Conservation (phyloP, 345 rosid species). For the Lumnitzera racemosa region DNA sequence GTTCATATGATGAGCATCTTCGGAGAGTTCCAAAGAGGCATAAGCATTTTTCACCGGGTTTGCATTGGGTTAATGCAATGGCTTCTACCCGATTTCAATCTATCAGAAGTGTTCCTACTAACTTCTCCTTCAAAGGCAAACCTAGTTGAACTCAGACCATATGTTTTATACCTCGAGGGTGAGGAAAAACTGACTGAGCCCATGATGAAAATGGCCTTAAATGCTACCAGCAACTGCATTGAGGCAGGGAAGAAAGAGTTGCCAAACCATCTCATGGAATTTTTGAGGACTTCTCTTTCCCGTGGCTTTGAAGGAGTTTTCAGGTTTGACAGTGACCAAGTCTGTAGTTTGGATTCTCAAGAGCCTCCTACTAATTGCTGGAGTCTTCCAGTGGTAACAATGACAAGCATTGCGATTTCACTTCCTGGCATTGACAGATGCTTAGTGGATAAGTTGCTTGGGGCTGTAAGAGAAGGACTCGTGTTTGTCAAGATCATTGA, state of each 20-base stretch:
- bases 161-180: conserved; percentile 79
- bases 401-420: too few relatives aligned
- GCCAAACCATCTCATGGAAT: conserved; percentile 37
- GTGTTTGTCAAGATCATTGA: conserved; percentile 44
- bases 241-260: conserved; percentile 39
- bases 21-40: too few relatives aligned
- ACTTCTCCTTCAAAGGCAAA: conserved; percentile 23
- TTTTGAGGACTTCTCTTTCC: too few relatives aligned
- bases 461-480: conserved; percentile 10
- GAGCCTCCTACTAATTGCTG: too few relatives aligned
- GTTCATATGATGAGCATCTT: too few relatives aligned
- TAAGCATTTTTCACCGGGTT: conserved; percentile 72
- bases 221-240: conserved; percentile 56
- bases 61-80: not conserved
- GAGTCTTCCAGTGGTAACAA: too few relatives aligned
- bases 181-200: conserved; percentile 53
- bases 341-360: too few relatives aligned
- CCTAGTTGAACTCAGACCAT: conserved; percentile 44
- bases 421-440: too few relatives aligned
- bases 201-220: conserved; percentile 49
- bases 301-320: too few relatives aligned
- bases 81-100: conserved; percentile 17
- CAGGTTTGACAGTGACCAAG: too few relatives aligned
- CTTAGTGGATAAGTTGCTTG: conserved; percentile 23
- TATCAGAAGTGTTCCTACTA: conserved; percentile 8